A percentile compares a stretch with the other conserved stretches of the same genome.
Conservation (phyloP, 352 stramenopile genomes). For the Phytophthora podocarpi region DNA sequence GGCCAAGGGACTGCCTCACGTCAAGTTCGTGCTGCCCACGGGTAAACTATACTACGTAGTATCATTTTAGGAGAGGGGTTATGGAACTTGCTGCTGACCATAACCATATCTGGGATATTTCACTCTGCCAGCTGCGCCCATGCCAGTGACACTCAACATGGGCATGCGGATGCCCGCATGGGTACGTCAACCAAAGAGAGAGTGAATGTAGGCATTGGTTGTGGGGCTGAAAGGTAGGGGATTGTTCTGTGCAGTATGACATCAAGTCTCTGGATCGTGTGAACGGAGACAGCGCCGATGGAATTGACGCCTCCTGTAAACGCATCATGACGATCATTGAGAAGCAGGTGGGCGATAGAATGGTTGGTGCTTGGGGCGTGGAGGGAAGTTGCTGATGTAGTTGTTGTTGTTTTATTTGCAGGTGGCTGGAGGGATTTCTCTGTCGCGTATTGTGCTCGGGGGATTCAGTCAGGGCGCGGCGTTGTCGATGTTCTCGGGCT, state of each 20-base stretch:
- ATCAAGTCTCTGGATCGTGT: slow-evolving; percentile 91
- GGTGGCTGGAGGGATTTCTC: slow-evolving; percentile 68
- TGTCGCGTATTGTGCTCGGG: slow-evolving; percentile 92
- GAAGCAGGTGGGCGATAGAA: slow-evolving; percentile 42
- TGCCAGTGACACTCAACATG: slow-evolving; percentile 95
- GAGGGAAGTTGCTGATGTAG: background rate
- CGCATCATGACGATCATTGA: slow-evolving; percentile 85
- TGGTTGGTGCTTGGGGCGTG: background rate
- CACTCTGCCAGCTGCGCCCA: slow-evolving; percentile 56
- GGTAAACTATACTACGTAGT: slow-evolving; percentile 26
- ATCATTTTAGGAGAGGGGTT: background rate
- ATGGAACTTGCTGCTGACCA: background rate
- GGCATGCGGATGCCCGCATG: slow-evolving; percentile 94
- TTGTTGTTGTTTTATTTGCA: background rate
- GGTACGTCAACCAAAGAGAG: slow-evolving; percentile 57
- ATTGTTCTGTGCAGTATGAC: slow-evolving; percentile 76
- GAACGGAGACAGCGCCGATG: slow-evolving; percentile 85
- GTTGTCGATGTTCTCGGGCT: slow-evolving; percentile 87
- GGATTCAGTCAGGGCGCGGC: slow-evolving; percentile 95
- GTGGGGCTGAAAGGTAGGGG: too few relatives aligned
- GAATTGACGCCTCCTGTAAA: slow-evolving; percentile 86
- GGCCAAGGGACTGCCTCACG: slow-evolving; percentile 59
- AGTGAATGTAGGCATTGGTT: too few relatives aligned
- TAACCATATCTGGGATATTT: background rate
- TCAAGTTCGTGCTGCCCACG: slow-evolving; percentile 82